Base-by-base conservation (phyloP, 208 protist genomes). In the Chromosphaera perkinsii region DNA sequence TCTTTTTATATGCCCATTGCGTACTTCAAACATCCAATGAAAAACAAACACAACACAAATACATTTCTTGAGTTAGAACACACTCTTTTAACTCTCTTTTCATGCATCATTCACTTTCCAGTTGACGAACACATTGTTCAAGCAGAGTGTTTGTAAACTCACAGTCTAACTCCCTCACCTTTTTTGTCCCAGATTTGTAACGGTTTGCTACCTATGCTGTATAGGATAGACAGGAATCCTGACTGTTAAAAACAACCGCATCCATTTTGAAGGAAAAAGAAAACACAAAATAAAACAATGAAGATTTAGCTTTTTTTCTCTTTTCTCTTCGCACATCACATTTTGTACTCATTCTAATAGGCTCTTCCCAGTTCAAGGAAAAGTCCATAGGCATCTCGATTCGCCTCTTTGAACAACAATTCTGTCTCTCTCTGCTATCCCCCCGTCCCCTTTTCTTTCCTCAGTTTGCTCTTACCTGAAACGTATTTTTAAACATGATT, bases 401-500 rank as follows among this genome's bases (percentile, higher is more conserved):
- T n/a, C n/a, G n/a, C n/a, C n/a, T n/a, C n/a, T n/a, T n/a, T n/a
- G n/a, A n/a, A n/a, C n/a, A n/a, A n/a, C n/a, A n/a, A n/a, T n/a
- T n/a, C n/a, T n/a, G n/a, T n/a, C n/a, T n/a, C n/a, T n/a, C n/a
- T n/a, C n/a, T n/a, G n/a, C n/a, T n/a, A n/a, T n/a, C n/a, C n/a
- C n/a, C n/a, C n/a, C n/a, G n/a, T n/a, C n/a, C n/a, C n/a, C n/a
- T n/a, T n/a, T n/a, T n/a, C n/a, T n/a, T n/a, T n/a, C n/a, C n/a
- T n/a, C 36, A 27, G 37, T 24, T 83, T 87, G 75, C 96, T 20
- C 35, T 12, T 60, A 60, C 54, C 29, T 60, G 95, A 70, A 97
- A 98, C 63, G 93, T 97, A 85, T 97, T 98, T 80, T 95, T 92
- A 66, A 98, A 98, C 95, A 98, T 98, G 36, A 9, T 63, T 3